Evolutionary conservation across 2,329 filamentous ascomycete species (phyloP).

Genomic region (Phyllosticta citriasiana): DNA sequence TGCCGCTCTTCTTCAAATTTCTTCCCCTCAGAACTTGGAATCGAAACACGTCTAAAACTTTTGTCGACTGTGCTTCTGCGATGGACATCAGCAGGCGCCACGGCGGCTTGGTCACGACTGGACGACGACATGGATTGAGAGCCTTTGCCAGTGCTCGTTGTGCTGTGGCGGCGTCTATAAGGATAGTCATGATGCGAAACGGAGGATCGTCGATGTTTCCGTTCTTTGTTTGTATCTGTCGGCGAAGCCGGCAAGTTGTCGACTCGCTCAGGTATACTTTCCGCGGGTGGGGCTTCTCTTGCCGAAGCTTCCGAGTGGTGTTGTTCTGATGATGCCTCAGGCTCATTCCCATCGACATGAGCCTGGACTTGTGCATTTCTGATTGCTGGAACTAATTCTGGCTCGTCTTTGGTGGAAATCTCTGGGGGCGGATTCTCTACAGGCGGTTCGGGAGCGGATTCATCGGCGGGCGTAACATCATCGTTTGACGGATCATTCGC

Average conservation of each 20-base stretch:
- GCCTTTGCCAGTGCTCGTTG: background rate
- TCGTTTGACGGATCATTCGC: background rate
- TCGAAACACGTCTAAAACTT: background rate
- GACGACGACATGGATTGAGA: background rate
- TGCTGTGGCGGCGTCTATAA: background rate
- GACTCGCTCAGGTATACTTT: background rate
- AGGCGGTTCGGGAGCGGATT: background rate
- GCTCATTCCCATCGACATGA: background rate
- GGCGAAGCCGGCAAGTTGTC: background rate
- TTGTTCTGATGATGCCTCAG: background rate
- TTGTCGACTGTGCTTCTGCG: background rate
- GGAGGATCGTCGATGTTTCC: background rate
- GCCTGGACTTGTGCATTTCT: background rate
- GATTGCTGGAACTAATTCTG: background rate
- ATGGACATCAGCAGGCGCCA: background rate
- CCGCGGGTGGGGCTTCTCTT: background rate
- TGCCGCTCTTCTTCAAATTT: background rate
- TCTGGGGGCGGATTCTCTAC: background rate
- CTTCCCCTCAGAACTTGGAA: background rate
- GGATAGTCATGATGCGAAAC: background rate
- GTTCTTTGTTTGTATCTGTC: background rate
- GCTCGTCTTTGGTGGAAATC: background rate
- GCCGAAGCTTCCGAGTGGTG: background rate
- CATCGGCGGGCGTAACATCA: background rate
- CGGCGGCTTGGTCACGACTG: background rate